A percentile compares a stretch with the other conserved stretches of the same genome.
Evolutionary conservation across 768 basidiomycete genomes (phyloP).

Genomic region (Chiua virens): DNA sequence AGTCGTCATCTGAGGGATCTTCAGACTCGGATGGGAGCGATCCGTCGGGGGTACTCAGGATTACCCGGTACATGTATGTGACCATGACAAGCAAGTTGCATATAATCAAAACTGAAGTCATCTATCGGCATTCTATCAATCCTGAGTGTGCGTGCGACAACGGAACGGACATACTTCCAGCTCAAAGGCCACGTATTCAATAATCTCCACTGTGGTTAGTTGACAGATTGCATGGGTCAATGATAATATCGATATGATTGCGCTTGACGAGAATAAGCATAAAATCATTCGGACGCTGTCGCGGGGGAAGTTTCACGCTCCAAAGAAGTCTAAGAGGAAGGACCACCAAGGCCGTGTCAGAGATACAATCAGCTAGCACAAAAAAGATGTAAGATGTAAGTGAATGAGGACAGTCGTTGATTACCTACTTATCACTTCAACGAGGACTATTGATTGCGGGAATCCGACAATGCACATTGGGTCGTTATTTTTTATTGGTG

Average conservation of each 20-base stretch:
- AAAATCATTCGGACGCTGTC: constrained; percentile 1
- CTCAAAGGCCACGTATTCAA: background rate
- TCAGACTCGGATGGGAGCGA: background rate
- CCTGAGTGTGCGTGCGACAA: background rate
- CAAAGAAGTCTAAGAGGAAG: background rate
- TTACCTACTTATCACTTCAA: background rate
- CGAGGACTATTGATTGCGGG: background rate
- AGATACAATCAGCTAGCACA: background rate
- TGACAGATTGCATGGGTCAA: background rate
- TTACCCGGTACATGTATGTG: constrained; percentile 10
- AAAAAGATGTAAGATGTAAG: background rate
- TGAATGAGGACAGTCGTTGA: background rate
- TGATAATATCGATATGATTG: background rate
- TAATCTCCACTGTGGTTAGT: too few species aligned
- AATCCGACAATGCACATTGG: background rate
- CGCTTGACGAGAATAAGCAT: background rate
- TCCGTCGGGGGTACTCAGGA: background rate
- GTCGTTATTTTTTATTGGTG: background rate
- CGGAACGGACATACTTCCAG: background rate
- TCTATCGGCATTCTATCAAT: background rate
- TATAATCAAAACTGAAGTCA: background rate
- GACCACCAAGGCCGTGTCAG: background rate
- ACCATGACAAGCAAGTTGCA: constrained; percentile 17
- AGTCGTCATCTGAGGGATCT: background rate
- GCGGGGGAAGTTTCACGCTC: background rate